phyloP scores from a whole-genome alignment of 2,329 filamentous ascomycete genomes.

The Fusarium albosuccineum region DNA sequence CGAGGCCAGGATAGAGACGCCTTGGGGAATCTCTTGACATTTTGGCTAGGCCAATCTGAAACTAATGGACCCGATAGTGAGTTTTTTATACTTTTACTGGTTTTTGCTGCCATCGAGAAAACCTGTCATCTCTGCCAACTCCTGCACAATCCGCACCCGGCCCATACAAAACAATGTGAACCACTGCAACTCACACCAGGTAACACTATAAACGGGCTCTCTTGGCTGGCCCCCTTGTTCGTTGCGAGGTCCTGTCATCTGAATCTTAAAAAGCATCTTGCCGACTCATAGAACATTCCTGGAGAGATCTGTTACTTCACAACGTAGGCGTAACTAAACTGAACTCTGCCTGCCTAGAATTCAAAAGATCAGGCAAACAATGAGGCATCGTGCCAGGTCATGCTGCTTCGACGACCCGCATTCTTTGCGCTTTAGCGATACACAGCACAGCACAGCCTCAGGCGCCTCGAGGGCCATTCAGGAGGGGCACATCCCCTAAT shows the following conservation, averaged over 20 bases:
- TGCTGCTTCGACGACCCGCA: constrained; percentile 13
- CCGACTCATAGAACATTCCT: not conserved
- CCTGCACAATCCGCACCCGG: too few species aligned
- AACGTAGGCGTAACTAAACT: not conserved
- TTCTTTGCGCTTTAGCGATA: constrained; percentile 15
- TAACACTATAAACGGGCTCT: constrained; percentile 25
- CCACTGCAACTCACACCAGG: constrained; percentile 17
- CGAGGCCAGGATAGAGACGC: not conserved
- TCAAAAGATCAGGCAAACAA: constrained; percentile 2
- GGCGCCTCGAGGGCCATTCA: constrained; percentile 23
- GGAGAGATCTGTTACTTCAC: not conserved
- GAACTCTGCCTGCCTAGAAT: not conserved
- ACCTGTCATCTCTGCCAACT: not conserved
- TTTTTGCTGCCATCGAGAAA: not conserved
- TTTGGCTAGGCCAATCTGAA: not conserved
- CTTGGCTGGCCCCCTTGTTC: constrained; percentile 14
- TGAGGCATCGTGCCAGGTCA: not conserved
- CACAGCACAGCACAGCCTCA: constrained; percentile 18
- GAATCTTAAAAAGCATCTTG: constrained; percentile 1
- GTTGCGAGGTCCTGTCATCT: constrained; percentile 26
- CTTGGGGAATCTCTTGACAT: not conserved
- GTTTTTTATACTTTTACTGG: not conserved
- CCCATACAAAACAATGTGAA: not conserved
- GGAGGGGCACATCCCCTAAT: constrained; percentile 39
- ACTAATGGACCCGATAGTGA: not conserved